Evolutionary conservation across 1,139 yeast genomes (phyloP).

Genomic region (Yamadazyma diospyri): DNA sequence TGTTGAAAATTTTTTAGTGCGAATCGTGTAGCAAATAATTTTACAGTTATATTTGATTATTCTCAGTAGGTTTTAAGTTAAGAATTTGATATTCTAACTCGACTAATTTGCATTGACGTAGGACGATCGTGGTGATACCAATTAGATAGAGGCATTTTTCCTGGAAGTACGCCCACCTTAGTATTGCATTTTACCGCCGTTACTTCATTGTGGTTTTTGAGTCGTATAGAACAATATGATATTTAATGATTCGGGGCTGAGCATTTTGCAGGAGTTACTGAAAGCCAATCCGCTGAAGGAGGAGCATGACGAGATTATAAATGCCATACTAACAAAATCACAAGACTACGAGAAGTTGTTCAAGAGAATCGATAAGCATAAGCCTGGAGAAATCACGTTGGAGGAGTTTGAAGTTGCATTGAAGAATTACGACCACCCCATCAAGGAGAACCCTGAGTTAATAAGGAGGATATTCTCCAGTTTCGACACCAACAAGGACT

Average conservation of each 20-base stretch:
- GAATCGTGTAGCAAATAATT: slow-evolving; percentile 3
- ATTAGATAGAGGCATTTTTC: too few species aligned
- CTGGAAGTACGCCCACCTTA: too few species aligned
- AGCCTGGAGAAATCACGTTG: slow-evolving; percentile 55
- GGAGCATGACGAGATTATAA: slow-evolving; percentile 3
- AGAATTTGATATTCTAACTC: too few species aligned
- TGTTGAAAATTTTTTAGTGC: slow-evolving; percentile 4
- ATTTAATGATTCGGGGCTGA: too few species aligned
- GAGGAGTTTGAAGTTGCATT: slow-evolving; percentile 56
- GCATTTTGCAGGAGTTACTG: too few species aligned
- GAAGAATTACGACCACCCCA: slow-evolving; percentile 56
- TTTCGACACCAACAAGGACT: slow-evolving; percentile 57
- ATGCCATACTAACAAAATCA: slow-evolving; percentile 7
- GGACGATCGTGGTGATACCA: too few species aligned
- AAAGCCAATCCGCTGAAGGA: too few species aligned
- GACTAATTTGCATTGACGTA: too few species aligned
- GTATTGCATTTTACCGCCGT: too few species aligned
- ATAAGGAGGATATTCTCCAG: slow-evolving; percentile 52
- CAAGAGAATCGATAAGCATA: slow-evolving; percentile 47
- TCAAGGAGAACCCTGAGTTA: slow-evolving; percentile 61
- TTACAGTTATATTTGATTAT: slow-evolving; percentile 5
- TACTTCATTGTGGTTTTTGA: too few species aligned
- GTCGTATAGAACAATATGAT: too few species aligned
- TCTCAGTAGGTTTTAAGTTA: too few species aligned
- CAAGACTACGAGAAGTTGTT: slow-evolving; percentile 34